Percentiles rank a stretch among this genome's conserved stretches.
Conservation (phyloP, 345 rosid genomes). For the Barbarea vulgaris region DNA sequence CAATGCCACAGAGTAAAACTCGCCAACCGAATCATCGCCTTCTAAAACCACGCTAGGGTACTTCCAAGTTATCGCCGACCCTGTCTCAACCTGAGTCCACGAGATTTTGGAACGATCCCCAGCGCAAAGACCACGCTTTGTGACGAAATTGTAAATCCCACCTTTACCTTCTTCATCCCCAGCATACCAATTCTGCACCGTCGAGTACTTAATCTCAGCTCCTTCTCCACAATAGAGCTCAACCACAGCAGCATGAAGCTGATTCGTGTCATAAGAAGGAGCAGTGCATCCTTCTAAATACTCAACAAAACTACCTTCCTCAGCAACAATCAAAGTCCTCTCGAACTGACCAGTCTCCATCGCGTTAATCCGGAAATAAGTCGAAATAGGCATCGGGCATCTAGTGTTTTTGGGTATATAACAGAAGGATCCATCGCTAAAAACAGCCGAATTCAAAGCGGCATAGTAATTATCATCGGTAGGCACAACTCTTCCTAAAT, state of each 20-base stretch:
- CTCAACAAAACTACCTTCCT: slow-evolving; percentile 88
- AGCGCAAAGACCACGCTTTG: slow-evolving; percentile 91
- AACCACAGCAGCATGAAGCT: slow-evolving; percentile 96
- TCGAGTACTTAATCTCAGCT: slow-evolving; percentile 92
- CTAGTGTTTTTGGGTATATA: slow-evolving; percentile 77
- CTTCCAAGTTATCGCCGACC: slow-evolving; percentile 98
- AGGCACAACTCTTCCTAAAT: slow-evolving; percentile 87
- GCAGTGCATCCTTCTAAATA: slow-evolving; percentile 97
- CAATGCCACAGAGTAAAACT: slow-evolving; percentile 92
- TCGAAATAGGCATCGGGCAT: slow-evolving; percentile 92
- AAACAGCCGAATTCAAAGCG: slow-evolving; percentile 83
- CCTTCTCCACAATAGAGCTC: slow-evolving; percentile 80
- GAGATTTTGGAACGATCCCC: slow-evolving; percentile 84
- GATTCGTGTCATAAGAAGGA: slow-evolving; percentile 84
- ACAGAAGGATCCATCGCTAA: slow-evolving; percentile 91
- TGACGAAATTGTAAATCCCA: slow-evolving; percentile 90
- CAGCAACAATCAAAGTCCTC: slow-evolving; percentile 96
- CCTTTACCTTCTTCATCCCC: slow-evolving; percentile 91
- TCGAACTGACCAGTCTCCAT: slow-evolving; percentile 97
- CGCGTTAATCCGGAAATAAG: slow-evolving; percentile 84
- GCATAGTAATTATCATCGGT: slow-evolving; percentile 87
- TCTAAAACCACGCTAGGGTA: slow-evolving; percentile 92
- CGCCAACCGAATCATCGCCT: slow-evolving; percentile 83
- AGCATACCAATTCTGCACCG: slow-evolving; percentile 95
- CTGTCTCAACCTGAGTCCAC: slow-evolving; percentile 98